Conservation (phyloP, 768 basidiomycete genomes). For the Mycena albidolilacea region DNA sequence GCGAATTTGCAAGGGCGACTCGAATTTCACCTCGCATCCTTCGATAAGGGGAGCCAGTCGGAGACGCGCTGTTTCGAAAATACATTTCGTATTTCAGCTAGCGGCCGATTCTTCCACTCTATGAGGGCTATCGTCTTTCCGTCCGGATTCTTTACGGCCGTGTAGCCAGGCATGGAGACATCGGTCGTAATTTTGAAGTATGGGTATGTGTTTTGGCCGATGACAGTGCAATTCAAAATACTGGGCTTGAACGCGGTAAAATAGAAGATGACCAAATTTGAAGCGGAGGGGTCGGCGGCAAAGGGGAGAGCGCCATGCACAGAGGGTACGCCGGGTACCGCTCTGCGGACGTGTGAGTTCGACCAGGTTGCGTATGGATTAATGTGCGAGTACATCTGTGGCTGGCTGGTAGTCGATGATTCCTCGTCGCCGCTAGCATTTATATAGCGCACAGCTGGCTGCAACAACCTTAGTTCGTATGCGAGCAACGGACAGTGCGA, state of each 20-base stretch:
- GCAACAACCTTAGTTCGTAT: not conserved
- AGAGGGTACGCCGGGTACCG: slow-evolving; percentile 47
- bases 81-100: slow-evolving; percentile 52
- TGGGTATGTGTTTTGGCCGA: slow-evolving; percentile 49
- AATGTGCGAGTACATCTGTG: slow-evolving; percentile 13
- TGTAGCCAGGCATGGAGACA: slow-evolving; percentile 47
- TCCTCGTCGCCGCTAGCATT: not conserved
- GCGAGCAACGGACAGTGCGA: not conserved
- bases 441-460: not conserved
- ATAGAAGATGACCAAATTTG: slow-evolving; percentile 49
- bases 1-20: not conserved
- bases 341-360: slow-evolving; percentile 1
- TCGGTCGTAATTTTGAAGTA: slow-evolving; percentile 54
- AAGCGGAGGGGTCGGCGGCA: slow-evolving; percentile 31
- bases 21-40: slow-evolving; percentile 50
- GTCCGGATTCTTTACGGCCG: slow-evolving; percentile 38
- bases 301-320: slow-evolving; percentile 62
- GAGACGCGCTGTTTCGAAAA: slow-evolving; percentile 48
- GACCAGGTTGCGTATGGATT: slow-evolving; percentile 30
- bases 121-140: slow-evolving; percentile 54
- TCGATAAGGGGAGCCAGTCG: slow-evolving; percentile 55
- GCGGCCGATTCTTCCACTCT: slow-evolving; percentile 49
- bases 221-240: slow-evolving; percentile 25
- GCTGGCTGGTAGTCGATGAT: not conserved
- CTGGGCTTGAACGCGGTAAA: slow-evolving; percentile 53